phyloP scores from a whole-genome alignment of 352 stramenopile genomes.

The Albugo laibachii region DNA sequence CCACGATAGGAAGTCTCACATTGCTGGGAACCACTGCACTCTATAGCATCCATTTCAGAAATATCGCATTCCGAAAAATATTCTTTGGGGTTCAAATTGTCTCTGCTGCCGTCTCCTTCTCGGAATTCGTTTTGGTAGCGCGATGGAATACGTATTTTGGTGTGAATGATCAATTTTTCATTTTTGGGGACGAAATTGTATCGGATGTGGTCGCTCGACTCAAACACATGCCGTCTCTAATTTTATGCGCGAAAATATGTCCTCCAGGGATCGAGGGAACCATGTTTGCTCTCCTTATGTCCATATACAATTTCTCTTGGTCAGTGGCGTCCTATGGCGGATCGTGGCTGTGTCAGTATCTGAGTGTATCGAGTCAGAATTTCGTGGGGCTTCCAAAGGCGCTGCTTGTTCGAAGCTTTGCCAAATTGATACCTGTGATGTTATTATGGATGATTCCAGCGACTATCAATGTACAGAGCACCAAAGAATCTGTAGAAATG shows the following conservation, averaged over 20 bases:
- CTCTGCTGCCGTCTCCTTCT: slow-evolving; percentile 36
- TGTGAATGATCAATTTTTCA: slow-evolving; percentile 50
- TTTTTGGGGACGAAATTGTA: slow-evolving; percentile 65
- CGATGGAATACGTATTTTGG: slow-evolving; percentile 38
- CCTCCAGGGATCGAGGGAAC: slow-evolving; percentile 91
- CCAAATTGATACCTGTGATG: slow-evolving; percentile 45
- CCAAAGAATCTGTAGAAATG: no score
- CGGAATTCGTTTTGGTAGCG: slow-evolving; percentile 50
- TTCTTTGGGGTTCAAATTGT: slow-evolving; percentile 58
- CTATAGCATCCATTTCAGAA: slow-evolving; percentile 64
- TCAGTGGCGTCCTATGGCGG: slow-evolving; percentile 52
- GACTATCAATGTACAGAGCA: slow-evolving; percentile 9
- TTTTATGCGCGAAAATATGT: slow-evolving; percentile 91
- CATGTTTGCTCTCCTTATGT: slow-evolving; percentile 87
- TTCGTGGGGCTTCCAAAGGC: slow-evolving; percentile 34
- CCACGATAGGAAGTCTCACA: slow-evolving; percentile 44
- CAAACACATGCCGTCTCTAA: slow-evolving; percentile 85
- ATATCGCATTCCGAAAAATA: slow-evolving; percentile 57
- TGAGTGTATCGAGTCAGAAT: slow-evolving; percentile 55
- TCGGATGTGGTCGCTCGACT: slow-evolving; percentile 58
- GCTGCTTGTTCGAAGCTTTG: slow-evolving; percentile 30
- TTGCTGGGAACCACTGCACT: slow-evolving; percentile 43
- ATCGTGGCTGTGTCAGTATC: slow-evolving; percentile 54
- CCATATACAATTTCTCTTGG: slow-evolving; percentile 74
- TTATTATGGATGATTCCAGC: slow-evolving; percentile 56